Percentiles rank a stretch among this genome's conserved stretches.
phyloP scores from a whole-genome alignment of 2,329 filamentous ascomycete species.

The Cladophialophora yegresii region DNA sequence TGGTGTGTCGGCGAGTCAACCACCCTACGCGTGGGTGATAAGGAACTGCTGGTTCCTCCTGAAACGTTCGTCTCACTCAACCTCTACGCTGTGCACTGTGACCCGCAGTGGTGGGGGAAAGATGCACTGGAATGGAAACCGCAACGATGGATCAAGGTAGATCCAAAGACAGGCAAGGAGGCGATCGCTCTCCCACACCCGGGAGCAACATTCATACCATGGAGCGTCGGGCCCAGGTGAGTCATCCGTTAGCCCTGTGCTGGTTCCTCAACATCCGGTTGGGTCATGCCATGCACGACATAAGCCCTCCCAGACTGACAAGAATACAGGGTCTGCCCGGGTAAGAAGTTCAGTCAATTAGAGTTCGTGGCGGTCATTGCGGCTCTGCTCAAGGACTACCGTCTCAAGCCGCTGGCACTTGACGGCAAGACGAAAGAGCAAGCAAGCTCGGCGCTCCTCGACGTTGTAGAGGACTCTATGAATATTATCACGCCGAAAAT shows the following conservation, averaged over 20 bases:
- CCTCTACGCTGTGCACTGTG: slow-evolving; percentile 38
- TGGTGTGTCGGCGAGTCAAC: slow-evolving; percentile 24
- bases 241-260: slow-evolving; percentile 28
- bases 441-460: slow-evolving; percentile 22
- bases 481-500: slow-evolving; percentile 20
- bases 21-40: slow-evolving; percentile 24
- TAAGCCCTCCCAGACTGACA: background rate
- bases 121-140: slow-evolving; percentile 40
- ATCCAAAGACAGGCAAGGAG: slow-evolving; percentile 21
- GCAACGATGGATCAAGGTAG: slow-evolving; percentile 40
- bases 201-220: slow-evolving; percentile 37
- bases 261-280: background rate
- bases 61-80: slow-evolving; percentile 32
- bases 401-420: slow-evolving; percentile 21
- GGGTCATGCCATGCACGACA: background rate
- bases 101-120: slow-evolving; percentile 38
- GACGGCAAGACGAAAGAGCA: slow-evolving; percentile 21
- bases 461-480: slow-evolving; percentile 21
- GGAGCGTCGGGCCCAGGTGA: slow-evolving; percentile 39
- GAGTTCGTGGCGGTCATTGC: slow-evolving; percentile 42
- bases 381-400: slow-evolving; percentile 20
- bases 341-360: slow-evolving; percentile 44
- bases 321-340: slow-evolving; percentile 30
- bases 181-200: slow-evolving; percentile 16
- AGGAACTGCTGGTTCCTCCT: slow-evolving; percentile 29